Evolutionary conservation across 768 basidiomycete genomes (phyloP), one percentile per base, ranked within the genome.

Genomic region (Tulasnella sp.): DNA sequence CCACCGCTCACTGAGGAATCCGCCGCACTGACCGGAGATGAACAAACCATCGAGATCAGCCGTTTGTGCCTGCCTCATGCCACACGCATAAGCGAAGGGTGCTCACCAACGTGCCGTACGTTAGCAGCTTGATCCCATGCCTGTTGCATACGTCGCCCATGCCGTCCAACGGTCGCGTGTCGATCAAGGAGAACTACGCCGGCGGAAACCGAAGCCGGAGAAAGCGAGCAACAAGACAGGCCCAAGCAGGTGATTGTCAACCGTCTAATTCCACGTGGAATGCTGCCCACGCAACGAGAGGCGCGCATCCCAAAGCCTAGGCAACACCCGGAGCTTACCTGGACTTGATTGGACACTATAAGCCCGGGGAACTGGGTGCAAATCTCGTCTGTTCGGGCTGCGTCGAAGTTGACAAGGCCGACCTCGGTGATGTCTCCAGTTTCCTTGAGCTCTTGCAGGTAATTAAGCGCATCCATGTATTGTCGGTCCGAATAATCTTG

Each of bases 261-360:
- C 61, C 61, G 61, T 32, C 61, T 67, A 67, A 67, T 67, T 67
- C 61, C 61, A 67, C 61, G 61, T 67, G 61, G 61, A 67, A 35
- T 37, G 57, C 67, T 77, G 37, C 42, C 37, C 55, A 48, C 51
- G 44, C 55, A 40, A 29, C n/a, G 16, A 18, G 51, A 77, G 42
- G 40, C 40, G 35, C 35, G 35, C 40, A 39, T 74, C 26, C n/a
- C 35, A 23, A 37, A 67, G 61, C 29, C 61, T 67, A 67, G 61
- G 61, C 61, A 67, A 67, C 61, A 5, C 51, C 61, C 32, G 61
- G 39, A 72, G 79, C 84, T 69, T 82, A 93, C 93, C 87, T 92
- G 93, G 10, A 95, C 90, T 84, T 95, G 93, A 83, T 95, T 94
- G 13, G 93, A 91, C 46, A 92, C 91, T 70, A 95, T 89, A 40